Evolutionary conservation across 2,329 filamentous ascomycete genomes (phyloP), one percentile per base, ranked within the genome.

Genomic region (Fusarium drepaniforme): DNA sequence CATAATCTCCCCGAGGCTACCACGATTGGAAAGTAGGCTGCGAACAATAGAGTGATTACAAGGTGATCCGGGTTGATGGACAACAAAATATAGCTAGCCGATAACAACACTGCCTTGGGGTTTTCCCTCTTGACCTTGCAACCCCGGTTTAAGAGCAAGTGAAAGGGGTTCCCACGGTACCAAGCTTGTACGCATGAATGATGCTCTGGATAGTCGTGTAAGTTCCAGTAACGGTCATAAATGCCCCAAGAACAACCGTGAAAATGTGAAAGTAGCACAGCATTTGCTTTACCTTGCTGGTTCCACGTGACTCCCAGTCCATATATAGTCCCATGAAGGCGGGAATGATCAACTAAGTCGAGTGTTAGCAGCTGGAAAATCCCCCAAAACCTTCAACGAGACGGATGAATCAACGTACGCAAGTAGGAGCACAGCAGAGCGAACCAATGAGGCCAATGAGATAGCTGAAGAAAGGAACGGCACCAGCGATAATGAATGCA

Each of bases 181-280:
- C 76, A 13, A 70, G 61, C 11, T 40, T 57, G 38, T 80, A 80
- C 3, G 78, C 78, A 56, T 80, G 67, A 5, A 79, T 65, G 18
- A 80, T 78, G 30, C 78, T 79, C 63, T 79, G 76, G 42, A 79
- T 71, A 2, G 75, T 79, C 1, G 77, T 79, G 33, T 79, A 79
- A 1, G 78, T 78, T 28, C 78, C 77, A 21, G 74, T 70, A 38
- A 80, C 61, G 1, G 77, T 75, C 53, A 80, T 71, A 44, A 79
- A 80, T 8, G 71, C 53, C 11, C 72, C 77, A 12, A 78, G 33
- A 4, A 72, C 33, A 2, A 78, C 59, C 4, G 75, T 77, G 23
- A 79, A 71, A 5, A 68, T 57, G 58, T 79, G 76, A 4, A 78
- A 44, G 3, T 23, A 28, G 51, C 57, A 68, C 2, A 63, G 37